Percentiles rank a stretch among this genome's conserved stretches.
phyloP scores from a whole-genome alignment of 257 asterid genomes.

The Cruciata laevipes region DNA sequence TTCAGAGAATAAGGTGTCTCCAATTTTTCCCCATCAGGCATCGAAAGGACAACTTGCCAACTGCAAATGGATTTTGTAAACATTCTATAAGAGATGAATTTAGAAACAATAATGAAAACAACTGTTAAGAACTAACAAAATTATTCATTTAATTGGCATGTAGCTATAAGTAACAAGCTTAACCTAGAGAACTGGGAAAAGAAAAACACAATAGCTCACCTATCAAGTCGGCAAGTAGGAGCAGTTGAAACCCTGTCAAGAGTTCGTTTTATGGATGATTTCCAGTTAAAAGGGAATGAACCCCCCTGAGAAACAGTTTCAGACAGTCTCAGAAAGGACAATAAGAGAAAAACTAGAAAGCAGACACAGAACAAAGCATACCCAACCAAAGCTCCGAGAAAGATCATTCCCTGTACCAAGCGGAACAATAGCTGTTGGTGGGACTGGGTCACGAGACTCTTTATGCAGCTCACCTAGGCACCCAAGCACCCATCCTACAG shows the following conservation, averaged over 20 bases:
- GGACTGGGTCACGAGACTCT: conserved; percentile 60
- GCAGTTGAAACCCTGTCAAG: conserved; percentile 58
- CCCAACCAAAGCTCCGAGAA: conserved; percentile 97
- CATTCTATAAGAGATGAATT: conserved; percentile 16
- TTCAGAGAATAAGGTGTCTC: conserved; percentile 69
- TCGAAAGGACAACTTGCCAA: conserved; percentile 76
- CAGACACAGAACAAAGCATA: conserved; percentile 28
- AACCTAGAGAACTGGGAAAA: conserved; percentile 15
- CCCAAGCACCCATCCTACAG: conserved; percentile 98
- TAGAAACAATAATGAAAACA: neutral
- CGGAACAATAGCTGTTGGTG: conserved; percentile 79
- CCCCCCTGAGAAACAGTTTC: conserved; percentile 57
- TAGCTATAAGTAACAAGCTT: conserved; percentile 9
- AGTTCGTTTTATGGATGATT: conserved; percentile 72
- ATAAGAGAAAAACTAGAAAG: conserved; percentile 15
- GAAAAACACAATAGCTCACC: conserved; percentile 29
- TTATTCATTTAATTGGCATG: neutral
- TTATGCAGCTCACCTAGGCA: conserved; percentile 81
- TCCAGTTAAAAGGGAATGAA: conserved; percentile 94
- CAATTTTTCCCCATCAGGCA: conserved; percentile 79
- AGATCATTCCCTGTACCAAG: conserved; percentile 99
- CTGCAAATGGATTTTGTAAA: conserved; percentile 39
- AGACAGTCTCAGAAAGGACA: conserved; percentile 21
- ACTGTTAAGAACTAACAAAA: neutral
- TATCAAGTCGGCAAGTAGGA: conserved; percentile 59